Percentiles rank a stretch among this genome's conserved stretches.
Conservation (phyloP, 495 filamentous ascomycete species). For the Jackrogersella minutella region DNA sequence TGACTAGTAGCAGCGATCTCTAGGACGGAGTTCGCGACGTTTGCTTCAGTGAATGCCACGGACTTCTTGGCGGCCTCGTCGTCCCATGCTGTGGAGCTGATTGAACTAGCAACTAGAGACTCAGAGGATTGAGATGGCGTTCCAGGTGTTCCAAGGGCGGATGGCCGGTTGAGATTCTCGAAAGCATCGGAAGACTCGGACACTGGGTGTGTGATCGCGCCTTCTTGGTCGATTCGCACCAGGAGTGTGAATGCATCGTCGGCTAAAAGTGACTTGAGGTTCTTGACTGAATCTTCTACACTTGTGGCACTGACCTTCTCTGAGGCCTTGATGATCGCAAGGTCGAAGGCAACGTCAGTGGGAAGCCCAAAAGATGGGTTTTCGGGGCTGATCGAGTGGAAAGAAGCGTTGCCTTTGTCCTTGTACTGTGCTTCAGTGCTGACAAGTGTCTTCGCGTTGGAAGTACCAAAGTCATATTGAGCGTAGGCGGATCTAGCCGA, state of each 20-base stretch:
- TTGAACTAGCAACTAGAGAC: background rate
- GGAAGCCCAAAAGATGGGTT: background rate
- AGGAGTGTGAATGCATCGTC: too few relatives aligned
- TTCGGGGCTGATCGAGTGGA: background rate
- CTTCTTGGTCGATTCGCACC: too few relatives aligned
- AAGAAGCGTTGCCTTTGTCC: background rate
- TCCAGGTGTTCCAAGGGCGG: background rate
- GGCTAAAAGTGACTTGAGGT: too few relatives aligned
- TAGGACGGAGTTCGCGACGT: constrained; percentile 33
- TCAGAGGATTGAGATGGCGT: background rate
- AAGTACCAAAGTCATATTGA: background rate
- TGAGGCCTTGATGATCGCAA: background rate
- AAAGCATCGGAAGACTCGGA: background rate
- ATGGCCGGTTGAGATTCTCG: background rate
- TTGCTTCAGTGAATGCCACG: background rate
- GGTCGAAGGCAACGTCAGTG: background rate
- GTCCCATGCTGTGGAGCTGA: background rate
- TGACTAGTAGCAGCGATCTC: constrained; percentile 9
- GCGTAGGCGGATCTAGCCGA: background rate
- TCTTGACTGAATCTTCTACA: background rate
- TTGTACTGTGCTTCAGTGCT: background rate
- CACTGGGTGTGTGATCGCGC: background rate
- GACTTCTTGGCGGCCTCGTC: background rate
- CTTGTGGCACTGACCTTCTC: background rate
- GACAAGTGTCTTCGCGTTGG: background rate